A percentile compares a stretch with the other conserved stretches of the same genome.
These are phyloP conservation scores for Harrya chromipes DNA, from an alignment of 768 basidiomycete species.

Conservation along the genomic window DNA sequence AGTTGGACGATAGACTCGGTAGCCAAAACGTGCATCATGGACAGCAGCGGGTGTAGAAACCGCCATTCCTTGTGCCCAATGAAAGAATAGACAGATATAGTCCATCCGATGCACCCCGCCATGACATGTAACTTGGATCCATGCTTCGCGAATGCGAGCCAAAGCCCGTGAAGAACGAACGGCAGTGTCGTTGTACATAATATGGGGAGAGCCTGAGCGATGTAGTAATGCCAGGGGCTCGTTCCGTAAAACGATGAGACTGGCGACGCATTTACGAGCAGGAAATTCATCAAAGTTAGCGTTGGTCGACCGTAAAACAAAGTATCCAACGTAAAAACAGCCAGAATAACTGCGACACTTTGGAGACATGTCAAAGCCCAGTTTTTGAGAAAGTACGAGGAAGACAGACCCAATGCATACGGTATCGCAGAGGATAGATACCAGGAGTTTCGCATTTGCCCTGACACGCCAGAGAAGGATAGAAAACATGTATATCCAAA, in stretches of 20 bases:
- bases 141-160: slow-evolving; percentile 28
- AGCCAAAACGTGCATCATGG: slow-evolving; percentile 77
- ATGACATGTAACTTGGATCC: slow-evolving; percentile 40
- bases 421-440: slow-evolving; percentile 39
- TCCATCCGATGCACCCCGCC: slow-evolving; percentile 55
- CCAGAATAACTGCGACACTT: slow-evolving; percentile 19
- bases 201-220: slow-evolving; percentile 82
- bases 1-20: slow-evolving; percentile 64
- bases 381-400: slow-evolving; percentile 1
- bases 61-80: slow-evolving; percentile 97
- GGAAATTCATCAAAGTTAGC: slow-evolving; percentile 79
- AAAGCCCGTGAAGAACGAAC: slow-evolving; percentile 63
- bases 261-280: slow-evolving; percentile 75
- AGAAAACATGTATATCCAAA: slow-evolving; percentile 75
- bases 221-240: slow-evolving; percentile 85
- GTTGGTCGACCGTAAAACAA: slow-evolving; percentile 63
- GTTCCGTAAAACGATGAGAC: slow-evolving; percentile 93
- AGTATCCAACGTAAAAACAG: slow-evolving; percentile 57
- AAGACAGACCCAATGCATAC: slow-evolving; percentile 44
- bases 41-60: slow-evolving; percentile 89
- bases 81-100: slow-evolving; percentile 66
- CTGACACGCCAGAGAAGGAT: slow-evolving; percentile 56
- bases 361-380: slow-evolving; percentile 6
- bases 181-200: slow-evolving; percentile 72
- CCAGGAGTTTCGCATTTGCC: slow-evolving; percentile 28